Conservation (phyloP, 495 filamentous ascomycete genomes). For the Trichoderma gamsii region DNA sequence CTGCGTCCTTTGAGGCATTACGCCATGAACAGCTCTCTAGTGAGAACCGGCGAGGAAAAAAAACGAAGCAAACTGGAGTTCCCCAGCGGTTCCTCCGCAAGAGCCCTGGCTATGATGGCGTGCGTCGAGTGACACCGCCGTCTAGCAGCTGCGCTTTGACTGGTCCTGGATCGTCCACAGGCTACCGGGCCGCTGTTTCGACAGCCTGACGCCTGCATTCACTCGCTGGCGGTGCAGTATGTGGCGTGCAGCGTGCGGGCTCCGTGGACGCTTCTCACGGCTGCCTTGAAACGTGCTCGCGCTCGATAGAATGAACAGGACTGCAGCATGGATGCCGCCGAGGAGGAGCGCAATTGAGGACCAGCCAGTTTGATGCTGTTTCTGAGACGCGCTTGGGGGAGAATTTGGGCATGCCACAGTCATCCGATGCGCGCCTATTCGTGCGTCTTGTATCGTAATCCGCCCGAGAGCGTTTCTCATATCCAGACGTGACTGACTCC, state of each 20-base stretch:
- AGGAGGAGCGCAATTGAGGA: neutral
- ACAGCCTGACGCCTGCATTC: conserved; percentile 6
- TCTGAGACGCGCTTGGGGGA: conserved; percentile 1
- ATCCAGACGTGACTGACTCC: neutral
- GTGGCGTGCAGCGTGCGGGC: too few species aligned
- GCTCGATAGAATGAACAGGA: neutral
- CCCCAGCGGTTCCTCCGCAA: conserved; percentile 1
- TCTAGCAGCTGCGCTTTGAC: neutral
- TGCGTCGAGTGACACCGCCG: conserved; percentile 2
- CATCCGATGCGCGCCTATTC: conserved; percentile 7
- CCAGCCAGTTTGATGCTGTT: neutral
- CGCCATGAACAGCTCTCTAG: neutral
- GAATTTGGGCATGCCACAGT: neutral
- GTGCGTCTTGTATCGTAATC: neutral
- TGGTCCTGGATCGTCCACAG: conserved; percentile 4
- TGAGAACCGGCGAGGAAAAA: neutral
- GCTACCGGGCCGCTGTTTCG: neutral
- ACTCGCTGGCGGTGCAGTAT: conserved; percentile 6
- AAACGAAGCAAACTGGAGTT: neutral
- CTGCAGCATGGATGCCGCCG: neutral
- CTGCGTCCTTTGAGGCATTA: neutral
- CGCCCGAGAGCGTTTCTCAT: neutral
- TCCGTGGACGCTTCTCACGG: neutral
- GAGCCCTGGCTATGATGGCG: neutral
- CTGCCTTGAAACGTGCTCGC: neutral